These are phyloP conservation scores for Tolypocladium tropicale DNA, from an alignment of 2,329 filamentous ascomycete species.

Conservation along the genomic window DNA sequence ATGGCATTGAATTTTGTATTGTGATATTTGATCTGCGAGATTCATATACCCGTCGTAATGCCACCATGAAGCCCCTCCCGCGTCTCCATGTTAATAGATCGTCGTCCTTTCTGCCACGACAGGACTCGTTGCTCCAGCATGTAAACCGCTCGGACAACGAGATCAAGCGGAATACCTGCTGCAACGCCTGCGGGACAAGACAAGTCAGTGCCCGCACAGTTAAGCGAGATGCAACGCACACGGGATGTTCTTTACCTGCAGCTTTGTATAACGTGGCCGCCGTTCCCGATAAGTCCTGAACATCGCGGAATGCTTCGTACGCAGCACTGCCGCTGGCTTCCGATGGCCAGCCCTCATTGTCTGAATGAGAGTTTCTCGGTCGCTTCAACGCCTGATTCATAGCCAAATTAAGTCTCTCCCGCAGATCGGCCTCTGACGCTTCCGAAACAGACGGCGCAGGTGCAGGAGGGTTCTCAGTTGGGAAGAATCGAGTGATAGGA, in stretches of 20 bases:
- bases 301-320: slow-evolving; percentile 21
- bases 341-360: background rate
- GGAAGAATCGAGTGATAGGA: slow-evolving; percentile 23
- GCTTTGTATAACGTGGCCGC: slow-evolving; percentile 21
- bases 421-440: slow-evolving; percentile 14
- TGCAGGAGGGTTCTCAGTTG: slow-evolving; percentile 12
- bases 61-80: background rate
- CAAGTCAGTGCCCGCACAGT: background rate
- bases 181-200: slow-evolving; percentile 13
- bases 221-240: background rate
- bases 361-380: background rate
- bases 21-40: too few relatives aligned
- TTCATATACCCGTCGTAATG: too few relatives aligned
- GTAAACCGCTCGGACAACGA: slow-evolving; percentile 24
- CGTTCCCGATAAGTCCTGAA: slow-evolving; percentile 18
- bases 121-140: slow-evolving; percentile 26
- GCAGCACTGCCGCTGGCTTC: background rate
- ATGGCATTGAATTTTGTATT: too few relatives aligned
- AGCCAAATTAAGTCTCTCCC: slow-evolving; percentile 10
- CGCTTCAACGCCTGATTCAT: slow-evolving; percentile 9
- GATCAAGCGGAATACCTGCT: slow-evolving; percentile 22
- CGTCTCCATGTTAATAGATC: background rate
- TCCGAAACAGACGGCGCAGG: slow-evolving; percentile 9
- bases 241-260: slow-evolving; percentile 13
- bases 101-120: slow-evolving; percentile 18